Evolutionary conservation across 1,284 basidiomycete species (phyloP).

Genomic region (Moniliella sp.): DNA sequence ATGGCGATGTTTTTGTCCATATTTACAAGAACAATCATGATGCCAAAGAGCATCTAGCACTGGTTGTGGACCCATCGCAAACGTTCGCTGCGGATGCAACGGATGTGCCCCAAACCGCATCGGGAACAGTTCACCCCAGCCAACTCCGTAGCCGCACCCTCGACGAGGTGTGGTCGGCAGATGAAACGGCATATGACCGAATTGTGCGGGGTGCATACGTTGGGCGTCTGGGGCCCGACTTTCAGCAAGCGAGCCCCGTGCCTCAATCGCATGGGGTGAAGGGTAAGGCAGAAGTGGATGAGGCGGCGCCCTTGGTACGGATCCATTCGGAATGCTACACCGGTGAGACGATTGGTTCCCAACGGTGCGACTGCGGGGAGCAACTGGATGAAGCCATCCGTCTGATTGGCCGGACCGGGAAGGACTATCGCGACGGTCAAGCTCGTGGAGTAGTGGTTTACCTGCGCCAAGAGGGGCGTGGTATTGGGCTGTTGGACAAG

Average conservation of each 20-base stretch:
- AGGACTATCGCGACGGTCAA: not conserved
- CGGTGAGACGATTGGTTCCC: conserved; percentile 88
- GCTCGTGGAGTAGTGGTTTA: conserved; percentile 68
- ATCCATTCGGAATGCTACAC: conserved; percentile 98
- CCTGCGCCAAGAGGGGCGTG: conserved; percentile 89
- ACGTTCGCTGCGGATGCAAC: conserved; percentile 10
- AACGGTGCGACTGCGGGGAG: conserved; percentile 96
- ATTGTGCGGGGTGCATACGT: conserved; percentile 82
- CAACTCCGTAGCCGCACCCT: conserved; percentile 58
- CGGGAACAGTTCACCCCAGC: conserved; percentile 6
- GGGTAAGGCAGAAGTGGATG: conserved; percentile 1
- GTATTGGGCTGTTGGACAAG: conserved; percentile 85
- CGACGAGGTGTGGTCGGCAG: conserved; percentile 61
- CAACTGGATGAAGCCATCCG: conserved; percentile 90
- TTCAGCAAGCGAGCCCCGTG: conserved; percentile 32
- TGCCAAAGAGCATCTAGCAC: conserved; percentile 82
- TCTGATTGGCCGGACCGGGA: conserved; percentile 44
- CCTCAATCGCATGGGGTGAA: conserved; percentile 7
- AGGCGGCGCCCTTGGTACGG: conserved; percentile 56
- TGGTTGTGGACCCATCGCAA: conserved; percentile 54
- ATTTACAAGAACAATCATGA: conserved; percentile 71
- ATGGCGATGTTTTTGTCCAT: conserved; percentile 79
- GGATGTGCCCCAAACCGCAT: not conserved
- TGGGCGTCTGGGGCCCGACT: conserved; percentile 49
- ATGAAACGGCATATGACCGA: conserved; percentile 79